phyloP scores from a whole-genome alignment of 768 basidiomycete genomes.

The Basidioascus undulatus region DNA sequence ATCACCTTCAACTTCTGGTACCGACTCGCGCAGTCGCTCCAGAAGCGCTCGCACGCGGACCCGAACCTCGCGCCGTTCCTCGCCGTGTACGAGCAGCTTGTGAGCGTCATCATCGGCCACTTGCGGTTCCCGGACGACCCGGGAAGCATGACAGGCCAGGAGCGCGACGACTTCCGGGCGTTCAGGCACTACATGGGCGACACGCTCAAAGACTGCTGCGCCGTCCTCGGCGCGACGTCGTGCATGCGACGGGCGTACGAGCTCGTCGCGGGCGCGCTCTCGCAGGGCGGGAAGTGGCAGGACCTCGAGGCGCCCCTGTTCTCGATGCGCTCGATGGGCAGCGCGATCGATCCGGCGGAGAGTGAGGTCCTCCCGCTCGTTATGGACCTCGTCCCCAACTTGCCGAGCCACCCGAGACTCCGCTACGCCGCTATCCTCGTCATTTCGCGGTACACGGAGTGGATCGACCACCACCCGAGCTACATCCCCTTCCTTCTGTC shows the following conservation, averaged over 20 bases:
- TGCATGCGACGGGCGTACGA: slow-evolving; percentile 65
- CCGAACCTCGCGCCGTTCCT: slow-evolving; percentile 33
- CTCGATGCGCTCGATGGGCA: slow-evolving; percentile 95
- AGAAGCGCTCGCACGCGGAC: slow-evolving; percentile 41
- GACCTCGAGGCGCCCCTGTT: slow-evolving; percentile 93
- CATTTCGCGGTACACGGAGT: slow-evolving; percentile 85
- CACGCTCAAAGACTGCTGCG: slow-evolving; percentile 93
- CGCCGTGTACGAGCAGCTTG: slow-evolving; percentile 60
- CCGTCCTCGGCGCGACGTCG: slow-evolving; percentile 62
- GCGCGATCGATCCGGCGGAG: slow-evolving; percentile 62
- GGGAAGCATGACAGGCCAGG: slow-evolving; percentile 42
- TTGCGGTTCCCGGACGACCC: slow-evolving; percentile 70
- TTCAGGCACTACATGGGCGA: slow-evolving; percentile 98
- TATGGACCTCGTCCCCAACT: slow-evolving; percentile 73
- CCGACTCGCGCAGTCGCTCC: slow-evolving; percentile 71
- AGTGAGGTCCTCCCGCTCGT: slow-evolving; percentile 77
- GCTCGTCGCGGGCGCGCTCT: slow-evolving; percentile 48
- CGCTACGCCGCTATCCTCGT: slow-evolving; percentile 89
- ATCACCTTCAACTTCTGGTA: slow-evolving; percentile 99
- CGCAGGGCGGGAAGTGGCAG: slow-evolving; percentile 56
- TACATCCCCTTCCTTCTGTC: slow-evolving; percentile 67
- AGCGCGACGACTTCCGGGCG: slow-evolving; percentile 74
- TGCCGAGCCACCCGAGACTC: slow-evolving; percentile 72
- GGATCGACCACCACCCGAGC: slow-evolving; percentile 71
- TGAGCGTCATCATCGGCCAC: slow-evolving; percentile 66